phyloP scores from a whole-genome alignment of 345 rosid species.

The Diplotaxis tenuifolia region DNA sequence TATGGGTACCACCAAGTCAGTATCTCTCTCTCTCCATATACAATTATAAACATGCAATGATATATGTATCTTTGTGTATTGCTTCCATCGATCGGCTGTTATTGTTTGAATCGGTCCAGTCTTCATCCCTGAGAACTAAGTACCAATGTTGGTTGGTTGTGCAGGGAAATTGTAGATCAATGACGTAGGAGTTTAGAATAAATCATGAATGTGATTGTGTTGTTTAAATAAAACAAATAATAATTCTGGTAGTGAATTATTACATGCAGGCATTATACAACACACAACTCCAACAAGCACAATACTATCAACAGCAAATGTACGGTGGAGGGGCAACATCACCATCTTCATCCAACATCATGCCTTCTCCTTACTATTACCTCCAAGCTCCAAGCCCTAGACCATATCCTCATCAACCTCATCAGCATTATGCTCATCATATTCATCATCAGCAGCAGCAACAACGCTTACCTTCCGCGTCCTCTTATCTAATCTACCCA shows the following conservation, averaged over 20 bases:
- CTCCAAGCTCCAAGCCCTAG: constrained; percentile 39
- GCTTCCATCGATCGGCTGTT: neutral
- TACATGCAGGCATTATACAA: constrained; percentile 60
- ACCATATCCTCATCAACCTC: constrained; percentile 30
- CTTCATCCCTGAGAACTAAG: neutral
- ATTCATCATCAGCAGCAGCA: constrained; percentile 23
- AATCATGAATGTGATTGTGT: constrained; percentile 1
- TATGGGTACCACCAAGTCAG: constrained; percentile 80
- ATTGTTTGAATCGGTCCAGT: neutral
- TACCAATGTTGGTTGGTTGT: neutral
- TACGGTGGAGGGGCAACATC: constrained; percentile 48
- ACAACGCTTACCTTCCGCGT: constrained; percentile 30
- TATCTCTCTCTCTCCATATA: constrained; percentile 4
- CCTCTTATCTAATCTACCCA: constrained; percentile 33
- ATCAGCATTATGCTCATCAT: constrained; percentile 23
- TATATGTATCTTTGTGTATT: neutral
- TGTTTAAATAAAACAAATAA: neutral
- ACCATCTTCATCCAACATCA: constrained; percentile 38
- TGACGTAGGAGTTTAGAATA: neutral
- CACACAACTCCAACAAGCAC: constrained; percentile 64
- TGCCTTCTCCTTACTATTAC: constrained; percentile 38
- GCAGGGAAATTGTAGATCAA: neutral
- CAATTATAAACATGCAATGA: neutral
- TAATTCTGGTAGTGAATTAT: constrained; percentile 2
- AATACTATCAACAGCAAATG: constrained; percentile 64